phyloP scores from a whole-genome alignment of 1,284 basidiomycete species.

The Rhodotorula sp. region DNA sequence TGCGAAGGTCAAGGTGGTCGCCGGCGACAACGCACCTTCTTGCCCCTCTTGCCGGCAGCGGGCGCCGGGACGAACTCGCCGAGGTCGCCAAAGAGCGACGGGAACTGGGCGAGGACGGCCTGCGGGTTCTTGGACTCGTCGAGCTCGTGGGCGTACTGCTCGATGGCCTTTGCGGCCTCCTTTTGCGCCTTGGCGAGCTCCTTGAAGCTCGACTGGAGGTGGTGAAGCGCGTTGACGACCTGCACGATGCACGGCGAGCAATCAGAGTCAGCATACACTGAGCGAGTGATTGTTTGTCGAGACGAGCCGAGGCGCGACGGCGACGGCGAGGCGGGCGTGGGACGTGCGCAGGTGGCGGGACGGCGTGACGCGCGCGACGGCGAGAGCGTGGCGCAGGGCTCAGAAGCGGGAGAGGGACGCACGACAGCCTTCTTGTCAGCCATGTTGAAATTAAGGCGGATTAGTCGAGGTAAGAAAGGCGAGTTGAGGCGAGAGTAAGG shows the following conservation, averaged over 20 bases:
- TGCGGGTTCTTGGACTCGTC: slow-evolving; percentile 20
- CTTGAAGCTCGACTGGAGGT: slow-evolving; percentile 46
- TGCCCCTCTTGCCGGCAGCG: slow-evolving; percentile 1
- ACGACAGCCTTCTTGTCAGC: slow-evolving; percentile 24
- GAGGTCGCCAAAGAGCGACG: slow-evolving; percentile 37
- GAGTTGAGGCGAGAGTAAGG: neutral
- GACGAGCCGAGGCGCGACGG: neutral
- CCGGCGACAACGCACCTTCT: slow-evolving; percentile 2
- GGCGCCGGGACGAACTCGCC: neutral
- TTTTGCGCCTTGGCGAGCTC: slow-evolving; percentile 52
- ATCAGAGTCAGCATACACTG: too few relatives aligned
- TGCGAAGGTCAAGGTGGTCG: neutral
- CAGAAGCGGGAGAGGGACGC: neutral
- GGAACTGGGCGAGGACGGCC: slow-evolving; percentile 46
- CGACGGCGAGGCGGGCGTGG: neutral
- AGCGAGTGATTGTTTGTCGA: neutral
- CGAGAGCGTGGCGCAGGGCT: neutral
- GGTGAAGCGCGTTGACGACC: slow-evolving; percentile 18
- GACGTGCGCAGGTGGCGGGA: neutral
- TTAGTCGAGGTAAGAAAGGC: slow-evolving; percentile 8
- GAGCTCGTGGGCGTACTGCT: slow-evolving; percentile 48
- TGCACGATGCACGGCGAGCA: neutral
- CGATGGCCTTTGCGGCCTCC: slow-evolving; percentile 50
- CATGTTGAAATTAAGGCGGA: slow-evolving; percentile 16
- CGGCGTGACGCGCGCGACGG: neutral